Conservation (phyloP, 2,329 filamentous ascomycete genomes). For the Trichothecium roseum region DNA sequence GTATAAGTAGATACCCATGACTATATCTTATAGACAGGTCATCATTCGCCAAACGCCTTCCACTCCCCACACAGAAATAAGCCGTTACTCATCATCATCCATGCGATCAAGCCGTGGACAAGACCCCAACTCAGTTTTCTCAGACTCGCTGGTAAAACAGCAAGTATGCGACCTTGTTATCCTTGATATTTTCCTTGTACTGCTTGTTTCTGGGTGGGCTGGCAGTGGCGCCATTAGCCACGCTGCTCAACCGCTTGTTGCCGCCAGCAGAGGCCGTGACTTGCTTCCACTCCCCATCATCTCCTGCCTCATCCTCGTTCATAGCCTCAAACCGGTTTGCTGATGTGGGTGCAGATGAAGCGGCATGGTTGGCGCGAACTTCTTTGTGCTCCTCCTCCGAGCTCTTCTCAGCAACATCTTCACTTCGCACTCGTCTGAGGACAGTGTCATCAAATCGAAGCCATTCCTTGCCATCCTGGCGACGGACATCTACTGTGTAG, state of each 20-base stretch:
- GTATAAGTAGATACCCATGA: not conserved
- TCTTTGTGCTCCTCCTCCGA: constrained; percentile 68
- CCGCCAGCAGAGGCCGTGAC: constrained; percentile 51
- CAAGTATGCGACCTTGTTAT: constrained; percentile 96
- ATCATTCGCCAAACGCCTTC: not conserved
- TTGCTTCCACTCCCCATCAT: constrained; percentile 75
- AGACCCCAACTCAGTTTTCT: constrained; percentile 4
- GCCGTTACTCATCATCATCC: constrained; percentile 1
- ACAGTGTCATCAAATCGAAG: constrained; percentile 90
- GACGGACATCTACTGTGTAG: constrained; percentile 93
- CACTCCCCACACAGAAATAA: not conserved
- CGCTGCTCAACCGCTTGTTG: constrained; percentile 61
- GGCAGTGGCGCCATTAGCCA: constrained; percentile 55
- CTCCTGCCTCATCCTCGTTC: constrained; percentile 55
- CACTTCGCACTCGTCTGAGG: constrained; percentile 72
- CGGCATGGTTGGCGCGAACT: constrained; percentile 13
- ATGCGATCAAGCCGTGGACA: not conserved
- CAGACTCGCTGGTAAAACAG: constrained; percentile 82
- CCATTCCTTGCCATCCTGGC: constrained; percentile 94
- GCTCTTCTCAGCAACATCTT: constrained; percentile 82
- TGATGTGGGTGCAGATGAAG: constrained; percentile 23
- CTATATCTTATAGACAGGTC: not conserved
- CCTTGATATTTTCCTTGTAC: constrained; percentile 58
- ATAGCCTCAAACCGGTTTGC: constrained; percentile 67
- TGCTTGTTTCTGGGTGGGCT: constrained; percentile 45